These are phyloP conservation scores for Triangularia verruculosa DNA, from an alignment of 2,329 filamentous ascomycete species.

Conservation along the genomic window DNA sequence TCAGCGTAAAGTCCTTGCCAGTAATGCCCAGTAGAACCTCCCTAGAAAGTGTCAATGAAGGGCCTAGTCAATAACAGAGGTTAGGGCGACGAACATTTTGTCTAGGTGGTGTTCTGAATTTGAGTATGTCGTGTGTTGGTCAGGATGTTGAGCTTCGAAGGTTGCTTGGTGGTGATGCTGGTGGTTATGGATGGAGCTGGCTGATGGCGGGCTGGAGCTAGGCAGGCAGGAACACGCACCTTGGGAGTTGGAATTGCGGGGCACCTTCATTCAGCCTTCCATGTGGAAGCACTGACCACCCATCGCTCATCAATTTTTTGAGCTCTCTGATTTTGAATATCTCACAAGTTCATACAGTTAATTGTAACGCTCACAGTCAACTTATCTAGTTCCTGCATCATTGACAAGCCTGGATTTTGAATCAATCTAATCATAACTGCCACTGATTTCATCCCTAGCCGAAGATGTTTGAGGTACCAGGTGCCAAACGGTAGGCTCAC, in stretches of 20 bases:
- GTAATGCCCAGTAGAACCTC: conserved; percentile 98
- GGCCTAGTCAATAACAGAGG: not conserved
- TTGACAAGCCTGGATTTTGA: not conserved
- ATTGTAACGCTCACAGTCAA: not conserved
- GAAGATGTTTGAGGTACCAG: conserved; percentile 51
- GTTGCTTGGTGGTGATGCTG: conserved; percentile 6
- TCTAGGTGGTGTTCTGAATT: not conserved
- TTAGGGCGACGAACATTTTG: conserved; percentile 29
- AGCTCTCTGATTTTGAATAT: not conserved
- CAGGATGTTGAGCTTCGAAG: conserved; percentile 9
- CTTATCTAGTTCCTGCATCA: not conserved
- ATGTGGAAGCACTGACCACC: conserved; percentile 14
- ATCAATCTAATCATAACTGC: not conserved
- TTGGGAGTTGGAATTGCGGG: conserved; percentile 20
- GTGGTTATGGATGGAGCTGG: not conserved
- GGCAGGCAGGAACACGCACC: conserved; percentile 25
- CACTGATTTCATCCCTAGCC: not conserved
- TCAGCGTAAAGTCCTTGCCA: conserved; percentile 98
- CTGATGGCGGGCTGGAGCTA: conserved; percentile 17
- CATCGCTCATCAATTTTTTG: conserved; percentile 5
- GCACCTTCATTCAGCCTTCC: not conserved
- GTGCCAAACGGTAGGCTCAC: conserved; percentile 48
- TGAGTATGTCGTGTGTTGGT: not conserved
- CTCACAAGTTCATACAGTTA: not conserved
- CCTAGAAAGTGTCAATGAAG: conserved; percentile 50